A percentile compares a stretch with the other conserved stretches of the same genome.
Conservation (phyloP, 352 stramenopile genomes). For the Pilasporangium apinafurcum region DNA sequence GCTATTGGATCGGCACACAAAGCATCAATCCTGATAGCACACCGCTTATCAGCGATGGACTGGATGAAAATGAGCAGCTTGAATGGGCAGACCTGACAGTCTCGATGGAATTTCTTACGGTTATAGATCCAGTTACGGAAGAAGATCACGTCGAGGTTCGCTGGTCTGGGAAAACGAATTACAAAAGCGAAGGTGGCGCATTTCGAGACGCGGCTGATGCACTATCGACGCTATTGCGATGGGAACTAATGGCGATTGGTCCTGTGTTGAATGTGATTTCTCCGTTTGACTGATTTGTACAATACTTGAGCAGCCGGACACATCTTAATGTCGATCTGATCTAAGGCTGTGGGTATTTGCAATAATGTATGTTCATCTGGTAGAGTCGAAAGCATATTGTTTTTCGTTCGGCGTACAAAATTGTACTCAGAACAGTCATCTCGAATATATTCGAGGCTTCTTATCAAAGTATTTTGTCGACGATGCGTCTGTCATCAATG, state of each 20-base stretch:
- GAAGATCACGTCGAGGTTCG: slow-evolving; percentile 30
- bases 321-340: too few relatives aligned
- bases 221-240: slow-evolving; percentile 38
- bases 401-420: too few relatives aligned
- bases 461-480: too few relatives aligned
- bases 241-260: slow-evolving; percentile 39
- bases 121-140: slow-evolving; percentile 19
- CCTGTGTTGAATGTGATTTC: too few relatives aligned
- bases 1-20: slow-evolving; percentile 38
- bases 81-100: slow-evolving; percentile 39
- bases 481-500: too few relatives aligned
- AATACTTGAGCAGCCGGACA: too few relatives aligned
- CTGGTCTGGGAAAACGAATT: slow-evolving; percentile 43
- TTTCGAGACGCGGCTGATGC: slow-evolving; percentile 38
- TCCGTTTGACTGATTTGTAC: too few relatives aligned
- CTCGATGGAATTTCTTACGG: slow-evolving; percentile 34
- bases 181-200: slow-evolving; percentile 34
- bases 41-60: not conserved
- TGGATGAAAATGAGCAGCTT: slow-evolving; percentile 11
- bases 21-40: slow-evolving; percentile 31
- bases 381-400: too few relatives aligned
- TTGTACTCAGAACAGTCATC: too few relatives aligned
- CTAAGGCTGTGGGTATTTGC: too few relatives aligned
- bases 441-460: too few relatives aligned
- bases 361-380: too few relatives aligned